These are phyloP conservation scores for Aaosphaeria pasadenensis DNA, from an alignment of 2,329 filamentous ascomycete species.

Conservation along the genomic window DNA sequence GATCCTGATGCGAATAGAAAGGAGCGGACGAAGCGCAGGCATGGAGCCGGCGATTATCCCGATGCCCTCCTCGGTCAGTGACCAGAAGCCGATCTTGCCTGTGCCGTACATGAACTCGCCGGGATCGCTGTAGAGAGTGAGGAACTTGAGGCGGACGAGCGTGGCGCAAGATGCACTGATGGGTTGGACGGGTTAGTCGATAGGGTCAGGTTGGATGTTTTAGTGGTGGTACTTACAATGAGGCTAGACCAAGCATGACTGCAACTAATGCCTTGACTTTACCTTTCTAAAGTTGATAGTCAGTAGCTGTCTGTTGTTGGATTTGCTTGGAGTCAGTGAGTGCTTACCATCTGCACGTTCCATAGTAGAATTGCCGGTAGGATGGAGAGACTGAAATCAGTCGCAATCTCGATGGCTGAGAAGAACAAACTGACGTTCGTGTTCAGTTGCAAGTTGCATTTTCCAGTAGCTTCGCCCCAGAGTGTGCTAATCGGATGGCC, in stretches of 20 bases:
- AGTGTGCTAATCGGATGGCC: too few relatives aligned
- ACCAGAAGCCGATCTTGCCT: slow-evolving; percentile 41
- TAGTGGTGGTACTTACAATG: background rate
- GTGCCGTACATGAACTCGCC: slow-evolving; percentile 37
- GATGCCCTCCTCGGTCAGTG: slow-evolving; percentile 43
- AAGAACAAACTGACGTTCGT: background rate
- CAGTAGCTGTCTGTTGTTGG: too few relatives aligned
- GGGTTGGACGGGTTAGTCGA: background rate
- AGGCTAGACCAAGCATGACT: background rate
- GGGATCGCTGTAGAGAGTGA: slow-evolving; percentile 34
- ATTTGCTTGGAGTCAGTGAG: background rate
- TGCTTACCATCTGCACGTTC: slow-evolving; percentile 16
- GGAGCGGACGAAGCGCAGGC: slow-evolving; percentile 41
- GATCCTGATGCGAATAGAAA: slow-evolving; percentile 11
- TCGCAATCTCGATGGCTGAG: background rate
- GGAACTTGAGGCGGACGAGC: slow-evolving; percentile 42
- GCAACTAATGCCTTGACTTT: background rate
- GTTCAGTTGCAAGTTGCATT: background rate
- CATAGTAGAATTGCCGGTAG: slow-evolving; percentile 16
- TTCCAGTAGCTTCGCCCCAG: too few relatives aligned
- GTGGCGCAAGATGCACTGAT: slow-evolving; percentile 30
- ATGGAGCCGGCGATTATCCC: slow-evolving; percentile 46
- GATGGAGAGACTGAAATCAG: slow-evolving; percentile 29
- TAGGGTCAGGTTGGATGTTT: background rate
- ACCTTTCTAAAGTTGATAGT: too few relatives aligned